Base-by-base conservation (phyloP, 768 basidiomycete genomes). In the Suillus cothurnatus region DNA sequence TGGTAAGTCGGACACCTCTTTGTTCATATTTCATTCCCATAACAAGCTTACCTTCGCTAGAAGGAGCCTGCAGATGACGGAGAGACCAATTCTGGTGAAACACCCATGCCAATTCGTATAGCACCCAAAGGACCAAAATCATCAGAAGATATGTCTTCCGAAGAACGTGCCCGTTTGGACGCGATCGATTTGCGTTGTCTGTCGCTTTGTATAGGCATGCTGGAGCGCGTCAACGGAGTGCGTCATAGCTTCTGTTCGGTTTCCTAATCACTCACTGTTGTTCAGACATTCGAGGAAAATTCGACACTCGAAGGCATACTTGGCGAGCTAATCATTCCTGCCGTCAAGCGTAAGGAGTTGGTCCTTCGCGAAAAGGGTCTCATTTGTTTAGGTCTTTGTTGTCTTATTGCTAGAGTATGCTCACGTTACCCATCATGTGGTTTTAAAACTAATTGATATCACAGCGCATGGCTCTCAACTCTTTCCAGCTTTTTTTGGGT, bases 261-360 rank as follows among this genome's bases (percentile, higher is more conserved):
- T 36, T 63, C 56, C 58, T 55, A 39, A 21, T 64, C 36, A 32
- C 31, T 32, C 19, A 26, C 8, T 32, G 4, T 21, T 41, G 32
- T 31, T 31, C 62, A 85, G 84, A 84, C 82, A 1, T 85, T 86
- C 61, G 84, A 88, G 67, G 89, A 91, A 65, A 90, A 91, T 72
- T 87, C 89, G 8, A 88, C 86, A 5, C 76, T 92, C 64, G 86
- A 88, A 65, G 91, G 92, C 32, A 76, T 83, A 26, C 73, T 87
- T 75, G 81, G 92, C 12, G 94, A 98, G 70, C 81, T 99, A 21
- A 94, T 98, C 71, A 86, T 97, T 38, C 97, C 97, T 3, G 88
- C 93, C 6, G 93, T 98, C 52, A 89, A 90, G 72, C 86, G 93
- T 61, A 96, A 96, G 77, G 94, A 97, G 69, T 82, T 92, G 6